These are phyloP conservation scores for Torulaspora quercuum DNA, from an alignment of 805 yeast species.

Conservation along the genomic window DNA sequence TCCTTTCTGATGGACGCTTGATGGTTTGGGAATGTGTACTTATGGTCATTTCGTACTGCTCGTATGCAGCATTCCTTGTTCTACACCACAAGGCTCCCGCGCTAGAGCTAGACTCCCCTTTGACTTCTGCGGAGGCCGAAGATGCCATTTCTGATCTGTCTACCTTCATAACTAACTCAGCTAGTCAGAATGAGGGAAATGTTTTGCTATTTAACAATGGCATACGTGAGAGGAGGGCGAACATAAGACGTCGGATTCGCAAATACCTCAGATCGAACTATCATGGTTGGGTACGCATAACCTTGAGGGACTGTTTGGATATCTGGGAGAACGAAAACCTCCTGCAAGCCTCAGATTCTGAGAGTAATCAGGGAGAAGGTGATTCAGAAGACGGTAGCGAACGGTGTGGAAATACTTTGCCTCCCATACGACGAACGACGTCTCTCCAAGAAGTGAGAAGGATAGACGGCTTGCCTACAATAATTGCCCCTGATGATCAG, in stretches of 20 bases:
- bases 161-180: conserved; percentile 12
- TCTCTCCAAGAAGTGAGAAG: conserved; percentile 18
- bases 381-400: conserved; percentile 5
- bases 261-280: conserved; percentile 26
- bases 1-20: conserved; percentile 54
- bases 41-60: conserved; percentile 54
- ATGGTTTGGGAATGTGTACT: conserved; percentile 52
- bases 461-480: conserved; percentile 5
- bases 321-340: conserved; percentile 28
- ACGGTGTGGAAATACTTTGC: conserved; percentile 4
- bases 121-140: not conserved
- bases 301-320: conserved; percentile 28
- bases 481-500: conserved; percentile 7
- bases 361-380: conserved; percentile 5
- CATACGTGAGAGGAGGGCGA: conserved; percentile 17
- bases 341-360: conserved; percentile 4
- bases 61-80: conserved; percentile 52
- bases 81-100: conserved; percentile 24
- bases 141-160: conserved; percentile 10
- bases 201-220: conserved; percentile 20
- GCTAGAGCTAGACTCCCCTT: not conserved
- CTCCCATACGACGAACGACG: conserved; percentile 14
- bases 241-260: conserved; percentile 22
- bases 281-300: conserved; percentile 29
- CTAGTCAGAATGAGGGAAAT: conserved; percentile 11